Conservation (phyloP, 768 basidiomycete genomes). For the Crepidotus variabilis region DNA sequence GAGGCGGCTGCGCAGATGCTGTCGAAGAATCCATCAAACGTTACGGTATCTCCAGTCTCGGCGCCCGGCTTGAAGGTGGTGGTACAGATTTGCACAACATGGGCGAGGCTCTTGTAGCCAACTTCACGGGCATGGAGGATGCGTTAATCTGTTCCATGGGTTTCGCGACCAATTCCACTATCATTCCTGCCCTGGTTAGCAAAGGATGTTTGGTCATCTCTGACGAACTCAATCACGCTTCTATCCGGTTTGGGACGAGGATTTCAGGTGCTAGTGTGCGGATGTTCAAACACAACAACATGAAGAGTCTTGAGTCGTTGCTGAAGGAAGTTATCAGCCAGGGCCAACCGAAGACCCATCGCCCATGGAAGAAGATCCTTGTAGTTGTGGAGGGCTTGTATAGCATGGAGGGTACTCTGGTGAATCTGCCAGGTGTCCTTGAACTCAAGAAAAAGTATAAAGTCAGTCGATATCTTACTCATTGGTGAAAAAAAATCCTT, state of each 20-base stretch:
- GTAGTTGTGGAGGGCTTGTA: constrained; percentile 93
- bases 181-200: constrained; percentile 84
- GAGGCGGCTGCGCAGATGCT: constrained; percentile 91
- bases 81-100: constrained; percentile 78
- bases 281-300: constrained; percentile 97
- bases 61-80: constrained; percentile 81
- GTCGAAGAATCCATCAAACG: constrained; percentile 79
- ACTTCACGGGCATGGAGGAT: constrained; percentile 89
- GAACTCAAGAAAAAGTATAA: constrained; percentile 94
- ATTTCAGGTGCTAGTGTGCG: constrained; percentile 85
- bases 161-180: constrained; percentile 93
- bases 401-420: constrained; percentile 97
- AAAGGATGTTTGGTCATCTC: constrained; percentile 95
- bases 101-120: constrained; percentile 83
- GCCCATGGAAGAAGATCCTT: constrained; percentile 99
- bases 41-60: constrained; percentile 78
- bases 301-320: constrained; percentile 74
- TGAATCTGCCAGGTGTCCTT: constrained; percentile 77
- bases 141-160: constrained; percentile 92
- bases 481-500: background rate
- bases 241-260: constrained; percentile 89
- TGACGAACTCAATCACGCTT: constrained; percentile 95
- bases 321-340: constrained; percentile 92
- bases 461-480: constrained; percentile 40
- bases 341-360: constrained; percentile 94